Conservation (phyloP, 139 green algal genomes). For the Diplosphaera chodatii region DNA sequence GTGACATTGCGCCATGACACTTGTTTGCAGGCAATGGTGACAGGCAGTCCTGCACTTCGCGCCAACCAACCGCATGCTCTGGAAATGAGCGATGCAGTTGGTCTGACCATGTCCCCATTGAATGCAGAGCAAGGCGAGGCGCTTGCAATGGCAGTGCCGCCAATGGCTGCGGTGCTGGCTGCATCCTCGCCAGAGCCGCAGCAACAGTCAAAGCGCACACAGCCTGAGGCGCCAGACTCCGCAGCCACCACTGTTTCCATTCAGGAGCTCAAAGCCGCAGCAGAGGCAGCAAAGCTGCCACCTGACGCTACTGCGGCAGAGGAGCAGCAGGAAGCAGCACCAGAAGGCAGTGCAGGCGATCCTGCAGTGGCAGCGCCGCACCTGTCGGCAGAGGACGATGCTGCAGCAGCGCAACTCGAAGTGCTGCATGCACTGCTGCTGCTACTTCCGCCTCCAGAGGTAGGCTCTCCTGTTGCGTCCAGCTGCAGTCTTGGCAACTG, state of each 20-base stretch:
- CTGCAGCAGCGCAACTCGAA: constrained; percentile 51
- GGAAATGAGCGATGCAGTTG: too few relatives aligned
- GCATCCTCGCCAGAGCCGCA: neutral
- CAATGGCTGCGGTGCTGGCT: neutral
- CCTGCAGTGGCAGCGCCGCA: neutral
- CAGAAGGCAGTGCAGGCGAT: too few relatives aligned
- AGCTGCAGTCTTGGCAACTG: too few relatives aligned
- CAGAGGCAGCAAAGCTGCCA: neutral
- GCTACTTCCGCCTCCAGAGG: constrained; percentile 23
- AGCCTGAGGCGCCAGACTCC: neutral
- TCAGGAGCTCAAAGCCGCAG: neutral
- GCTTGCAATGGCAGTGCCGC: constrained; percentile 14
- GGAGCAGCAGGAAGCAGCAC: neutral
- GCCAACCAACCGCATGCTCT: too few relatives aligned
- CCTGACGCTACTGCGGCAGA: neutral
- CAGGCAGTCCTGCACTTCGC: too few relatives aligned
- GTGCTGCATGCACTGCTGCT: constrained; percentile 54
- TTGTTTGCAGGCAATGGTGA: too few relatives aligned
- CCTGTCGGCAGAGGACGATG: neutral
- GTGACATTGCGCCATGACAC: neutral
- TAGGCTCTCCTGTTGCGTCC: too few relatives aligned
- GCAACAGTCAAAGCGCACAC: neutral
- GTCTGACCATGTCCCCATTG: too few relatives aligned
- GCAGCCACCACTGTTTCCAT: neutral
- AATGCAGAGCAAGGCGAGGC: constrained; percentile 2